phyloP scores from a whole-genome alignment of 2,329 filamentous ascomycete genomes.

The Fusarium falciforme region DNA sequence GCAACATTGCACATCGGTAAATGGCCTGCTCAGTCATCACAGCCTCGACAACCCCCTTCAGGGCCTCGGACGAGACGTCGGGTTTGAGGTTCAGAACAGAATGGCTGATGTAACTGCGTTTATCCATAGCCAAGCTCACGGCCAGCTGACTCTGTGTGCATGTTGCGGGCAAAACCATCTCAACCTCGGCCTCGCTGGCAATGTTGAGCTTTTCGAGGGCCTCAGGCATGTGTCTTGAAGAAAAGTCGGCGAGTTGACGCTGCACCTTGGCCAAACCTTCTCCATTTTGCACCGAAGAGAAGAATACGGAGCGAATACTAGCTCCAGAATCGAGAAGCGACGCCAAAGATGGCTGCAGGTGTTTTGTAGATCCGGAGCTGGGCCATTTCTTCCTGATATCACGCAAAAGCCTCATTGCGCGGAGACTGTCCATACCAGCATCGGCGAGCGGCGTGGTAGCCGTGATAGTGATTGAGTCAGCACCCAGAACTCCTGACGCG shows the following conservation, averaged over 20 bases:
- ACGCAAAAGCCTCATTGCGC: conserved; percentile 20
- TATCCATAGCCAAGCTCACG: conserved; percentile 22
- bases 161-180: conserved; percentile 12
- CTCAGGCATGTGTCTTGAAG: not conserved
- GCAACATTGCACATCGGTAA: conserved; percentile 5
- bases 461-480: not conserved
- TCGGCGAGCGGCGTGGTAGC: not conserved
- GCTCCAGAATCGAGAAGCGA: not conserved
- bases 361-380: not conserved
- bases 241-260: not conserved
- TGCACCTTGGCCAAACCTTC: not conserved
- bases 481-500: not conserved
- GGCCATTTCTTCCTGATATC: conserved; percentile 13
- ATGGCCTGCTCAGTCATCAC: conserved; percentile 9
- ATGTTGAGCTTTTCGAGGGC: not conserved
- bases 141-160: conserved; percentile 23
- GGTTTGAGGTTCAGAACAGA: not conserved
- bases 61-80: fast-evolving
- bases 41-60: not conserved
- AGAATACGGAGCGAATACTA: conserved; percentile 6
- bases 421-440: conserved; percentile 18
- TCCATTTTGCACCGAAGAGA: not conserved
- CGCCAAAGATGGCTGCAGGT: conserved; percentile 8
- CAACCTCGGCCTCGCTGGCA: not conserved
- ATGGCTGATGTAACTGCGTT: conserved; percentile 22